A percentile compares a stretch with the other conserved stretches of the same genome.
Conservation (phyloP, 352 stramenopile species). For the Phytopythium delawarense region DNA sequence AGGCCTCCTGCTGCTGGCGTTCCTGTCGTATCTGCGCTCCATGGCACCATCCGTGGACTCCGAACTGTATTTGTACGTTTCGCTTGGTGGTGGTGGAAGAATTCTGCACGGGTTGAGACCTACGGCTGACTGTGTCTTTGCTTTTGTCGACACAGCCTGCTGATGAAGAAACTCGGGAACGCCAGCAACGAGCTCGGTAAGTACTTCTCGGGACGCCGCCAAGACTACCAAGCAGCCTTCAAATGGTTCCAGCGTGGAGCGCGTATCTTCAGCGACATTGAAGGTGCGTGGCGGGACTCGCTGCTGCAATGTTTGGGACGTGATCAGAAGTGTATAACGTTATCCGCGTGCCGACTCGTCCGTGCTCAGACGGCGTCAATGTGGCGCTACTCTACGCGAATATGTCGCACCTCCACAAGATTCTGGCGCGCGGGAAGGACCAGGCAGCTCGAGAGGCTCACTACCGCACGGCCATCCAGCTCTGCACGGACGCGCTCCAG, state of each 20-base stretch:
- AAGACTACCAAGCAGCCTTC: slow-evolving; percentile 52
- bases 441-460: slow-evolving; percentile 34
- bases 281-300: slow-evolving; percentile 33
- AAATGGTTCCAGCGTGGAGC: slow-evolving; percentile 78
- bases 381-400: slow-evolving; percentile 78
- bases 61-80: slow-evolving; percentile 80
- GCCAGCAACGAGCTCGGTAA: slow-evolving; percentile 82
- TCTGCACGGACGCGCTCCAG: slow-evolving; percentile 59
- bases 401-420: slow-evolving; percentile 81
- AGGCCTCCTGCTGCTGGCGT: slow-evolving; percentile 48
- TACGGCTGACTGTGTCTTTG: slow-evolving; percentile 7
- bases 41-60: slow-evolving; percentile 61
- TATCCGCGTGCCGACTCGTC: neutral
- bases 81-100: neutral
- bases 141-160: slow-evolving; percentile 29
- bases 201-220: slow-evolving; percentile 42
- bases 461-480: slow-evolving; percentile 53
- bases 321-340: neutral
- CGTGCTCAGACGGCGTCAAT: slow-evolving; percentile 59
- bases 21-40: slow-evolving; percentile 60
- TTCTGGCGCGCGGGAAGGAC: slow-evolving; percentile 61
- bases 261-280: slow-evolving; percentile 76
- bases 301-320: neutral
- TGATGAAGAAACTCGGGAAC: slow-evolving; percentile 89
- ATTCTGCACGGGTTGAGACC: neutral